Evolutionary conservation across 2,329 filamentous ascomycete genomes (phyloP), one percentile per base, ranked within the genome.

Genomic region (Venturia nashicola): DNA sequence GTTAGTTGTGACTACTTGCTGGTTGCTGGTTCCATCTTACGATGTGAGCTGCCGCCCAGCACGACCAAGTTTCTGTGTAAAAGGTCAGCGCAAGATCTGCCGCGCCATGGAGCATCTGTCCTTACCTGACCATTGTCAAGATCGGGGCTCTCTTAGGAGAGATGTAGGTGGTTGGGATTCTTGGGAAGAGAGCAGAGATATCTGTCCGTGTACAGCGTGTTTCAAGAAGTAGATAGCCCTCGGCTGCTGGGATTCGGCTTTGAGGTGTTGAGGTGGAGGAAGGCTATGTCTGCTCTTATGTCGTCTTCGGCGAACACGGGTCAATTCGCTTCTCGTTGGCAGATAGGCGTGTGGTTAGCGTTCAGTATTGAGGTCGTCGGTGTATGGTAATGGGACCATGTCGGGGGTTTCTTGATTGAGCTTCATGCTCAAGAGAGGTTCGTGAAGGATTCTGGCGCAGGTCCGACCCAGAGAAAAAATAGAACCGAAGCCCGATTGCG

Each of bases 11-110:
- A 27, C 9, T 51, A 20, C 27, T 20, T 51, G 46, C 46, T 51
- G 20, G 11, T 20, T 27, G 46, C 11, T 27, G 20, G 20, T 27
- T 4, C 20, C 11, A 27, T 7, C 46, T 51, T 51, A 51, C 46
- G 92, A 79, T 97, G 93, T 72, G 92, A 96, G 75, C 89, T 94
- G 66, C 94, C 93, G 70, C 92, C 91, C 68, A 99, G 86, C 67
- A 99, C 84, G 72, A 96, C 90, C 68, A 99, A 91, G 76, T 96
- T 96, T n/a, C 51, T 57, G 20, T 5, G 14, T 23, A 20, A 51
- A 51, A 14, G 46, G 46, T 51, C 46, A 51, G 46, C 46, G 46
- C 46, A 51, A 23, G 46, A 51, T 16, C 32, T 51, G 46, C 46
- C 20, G 46, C 46, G 12, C 20, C 20, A 27, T 51, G 46, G 20